Base-by-base conservation (phyloP, 306 rosid species). In the Lathyrus sativus region DNA sequence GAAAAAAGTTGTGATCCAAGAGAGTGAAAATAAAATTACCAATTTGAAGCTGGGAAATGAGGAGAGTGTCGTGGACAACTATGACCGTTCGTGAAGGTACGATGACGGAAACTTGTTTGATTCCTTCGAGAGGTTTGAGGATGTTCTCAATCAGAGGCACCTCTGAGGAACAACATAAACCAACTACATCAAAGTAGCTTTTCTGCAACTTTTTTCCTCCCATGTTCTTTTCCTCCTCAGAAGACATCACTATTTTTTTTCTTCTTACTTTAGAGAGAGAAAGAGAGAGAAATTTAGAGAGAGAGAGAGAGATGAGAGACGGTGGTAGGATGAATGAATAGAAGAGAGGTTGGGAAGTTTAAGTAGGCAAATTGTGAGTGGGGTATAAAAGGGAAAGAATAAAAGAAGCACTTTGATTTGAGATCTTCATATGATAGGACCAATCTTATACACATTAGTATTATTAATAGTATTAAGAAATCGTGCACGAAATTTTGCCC, bases 131-230 rank as follows among this genome's bases (percentile, higher is more conserved):
- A 11, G 81, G 84, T 49, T 83, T 87, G 10, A 95, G 74, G 7
- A 88, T 86, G 59, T 87, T 88, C 56, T 90, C 88, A 1, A 95
- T 74, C 14, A 90, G 15, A 2, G 96, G 90, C 1, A 90, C 87
- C 70, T 95, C 99, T 0, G 99, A 95, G 0, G 99, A 82, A 19
- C 99, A 95, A 39, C 99, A 95, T 19, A 95, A 28, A 0, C 99
- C 99, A 70, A 95, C 11, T 41, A 95, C 99, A 46, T 95, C 97
- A 49, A 90, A 90, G 65, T 95, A 88, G 77, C 88, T 95, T 50
- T 80, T 90, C 76, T 90, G 86, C 59, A 84, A n/a, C 62, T 29
- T 56, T 4, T 74, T 60, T 79, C 48, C 73, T 85, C 46, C 4
- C 28, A 8, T 50, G 29, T 72, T 22, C 31, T 72, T 63, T 31